phyloP scores from a whole-genome alignment of 768 basidiomycete genomes.

The Phanerochaete sordida region DNA sequence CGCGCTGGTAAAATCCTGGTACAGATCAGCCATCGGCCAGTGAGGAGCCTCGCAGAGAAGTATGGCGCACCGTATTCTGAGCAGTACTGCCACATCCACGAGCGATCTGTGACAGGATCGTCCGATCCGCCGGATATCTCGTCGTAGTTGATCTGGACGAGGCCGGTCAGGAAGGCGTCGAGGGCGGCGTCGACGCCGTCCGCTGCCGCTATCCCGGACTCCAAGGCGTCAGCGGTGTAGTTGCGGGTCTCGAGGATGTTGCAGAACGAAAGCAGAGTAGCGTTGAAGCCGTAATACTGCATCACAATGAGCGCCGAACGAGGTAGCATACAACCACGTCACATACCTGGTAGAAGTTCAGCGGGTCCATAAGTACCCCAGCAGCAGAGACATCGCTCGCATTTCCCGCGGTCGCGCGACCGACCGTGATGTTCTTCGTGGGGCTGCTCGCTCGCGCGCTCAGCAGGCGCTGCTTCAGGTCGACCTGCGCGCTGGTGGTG shows the following conservation, averaged over 20 bases:
- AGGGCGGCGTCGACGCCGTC: conserved; percentile 34
- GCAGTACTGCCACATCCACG: conserved; percentile 55
- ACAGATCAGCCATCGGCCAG: background rate
- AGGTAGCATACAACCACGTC: background rate
- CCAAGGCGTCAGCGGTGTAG: conserved; percentile 32
- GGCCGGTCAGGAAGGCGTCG: conserved; percentile 37
- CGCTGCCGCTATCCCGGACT: conserved; percentile 35
- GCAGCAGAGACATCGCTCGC: conserved; percentile 39
- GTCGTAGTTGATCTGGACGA: conserved; percentile 44
- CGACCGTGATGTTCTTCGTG: conserved; percentile 34
- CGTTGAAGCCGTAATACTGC: conserved; percentile 46
- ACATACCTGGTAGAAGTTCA: conserved; percentile 46
- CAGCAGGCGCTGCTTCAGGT: conserved; percentile 41
- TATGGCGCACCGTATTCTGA: conserved; percentile 41
- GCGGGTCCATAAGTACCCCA: conserved; percentile 44
- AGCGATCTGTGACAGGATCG: conserved; percentile 40
- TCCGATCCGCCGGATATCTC: conserved; percentile 37
- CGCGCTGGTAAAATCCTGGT: conserved; percentile 45
- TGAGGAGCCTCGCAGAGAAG: too few species aligned
- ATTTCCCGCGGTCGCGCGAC: conserved; percentile 27
- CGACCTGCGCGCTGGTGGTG: conserved; percentile 23
- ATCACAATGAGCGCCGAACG: background rate
- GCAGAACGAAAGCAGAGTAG: conserved; percentile 44
- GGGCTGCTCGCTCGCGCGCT: conserved; percentile 41
- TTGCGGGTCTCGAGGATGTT: conserved; percentile 45